phyloP scores from a whole-genome alignment of 441 rosid genomes.

The Hypseocharis bilobata region DNA sequence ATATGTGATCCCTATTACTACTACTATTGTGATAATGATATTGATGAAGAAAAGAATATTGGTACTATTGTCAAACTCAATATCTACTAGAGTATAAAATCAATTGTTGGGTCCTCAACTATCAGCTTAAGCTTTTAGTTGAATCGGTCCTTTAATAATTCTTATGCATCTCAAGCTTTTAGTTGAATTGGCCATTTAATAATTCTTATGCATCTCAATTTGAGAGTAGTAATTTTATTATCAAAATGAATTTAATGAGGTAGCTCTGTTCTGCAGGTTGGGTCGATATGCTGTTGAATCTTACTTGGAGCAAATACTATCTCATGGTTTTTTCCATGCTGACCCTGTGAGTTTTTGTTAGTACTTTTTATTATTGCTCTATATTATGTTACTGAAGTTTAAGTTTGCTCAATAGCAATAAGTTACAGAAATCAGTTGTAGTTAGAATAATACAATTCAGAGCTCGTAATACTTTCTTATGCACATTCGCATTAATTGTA shows the following conservation, averaged over 20 bases:
- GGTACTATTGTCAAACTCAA: too few relatives aligned
- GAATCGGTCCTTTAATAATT: neutral
- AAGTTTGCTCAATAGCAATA: neutral
- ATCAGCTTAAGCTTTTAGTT: too few relatives aligned
- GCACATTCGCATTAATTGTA: too few relatives aligned
- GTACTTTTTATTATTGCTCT: neutral
- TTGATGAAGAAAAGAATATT: too few relatives aligned
- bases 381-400: neutral
- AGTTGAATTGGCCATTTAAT: neutral
- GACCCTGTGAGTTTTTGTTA: conserved; percentile 63
- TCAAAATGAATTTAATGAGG: neutral
- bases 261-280: conserved; percentile 44
- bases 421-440: neutral
- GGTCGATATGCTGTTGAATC: conserved; percentile 95
- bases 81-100: too few relatives aligned
- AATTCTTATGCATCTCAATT: conserved; percentile 9
- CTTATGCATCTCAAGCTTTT: conserved; percentile 3
- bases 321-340: conserved; percentile 97
- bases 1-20: too few relatives aligned
- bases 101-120: too few relatives aligned
- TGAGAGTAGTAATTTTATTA: conserved; percentile 9
- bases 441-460: neutral
- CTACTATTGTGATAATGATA: too few relatives aligned
- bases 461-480: too few relatives aligned
- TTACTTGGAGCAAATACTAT: conserved; percentile 89